Evolutionary conservation across 495 filamentous ascomycete genomes (phyloP), one percentile per base, ranked within the genome.

Genomic region (Friedmanniomyces simplex): DNA sequence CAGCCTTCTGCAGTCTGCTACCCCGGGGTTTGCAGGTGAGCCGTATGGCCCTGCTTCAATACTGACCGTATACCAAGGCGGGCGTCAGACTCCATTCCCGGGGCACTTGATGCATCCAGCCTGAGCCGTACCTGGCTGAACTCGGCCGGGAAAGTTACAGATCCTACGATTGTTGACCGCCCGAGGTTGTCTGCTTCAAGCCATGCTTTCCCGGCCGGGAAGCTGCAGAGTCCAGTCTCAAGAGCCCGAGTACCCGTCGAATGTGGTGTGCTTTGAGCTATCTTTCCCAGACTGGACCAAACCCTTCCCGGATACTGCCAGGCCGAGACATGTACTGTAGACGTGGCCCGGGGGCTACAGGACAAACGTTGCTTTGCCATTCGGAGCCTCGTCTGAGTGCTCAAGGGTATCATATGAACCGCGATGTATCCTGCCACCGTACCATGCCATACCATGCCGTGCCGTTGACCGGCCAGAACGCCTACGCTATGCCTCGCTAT

Each of bases 211-310:
- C 39, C 13, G 14, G 39, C 3, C 14, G 3, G 39, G 14, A 5
- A 13, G 13, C 14, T 43, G 39, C 39, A 43, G 39, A 6, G 39
- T 16, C 39, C 14, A 6, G 39, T 16, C 39, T 16, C n/a, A 43
- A 5, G 39, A 5, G 4, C 10, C 28, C 28, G 28, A 32, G 3
- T 10, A 10, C 3, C n/a, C n/a, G n/a, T n/a, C n/a, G n/a, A n/a
- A 32, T 32, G 39, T 6, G 18, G n/a, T 2, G 25, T 55, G 52
- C 52, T 55, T 55, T 55, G 52, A 55, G 52, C 52, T 55, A 47
- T 55, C 52, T 55, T 55, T 39, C 34, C 25, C 20, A n/a, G n/a
- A n/a, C n/a, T n/a, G 22, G 24, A 10, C 34, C 13, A 39, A 24
- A 18, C 14, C 20, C 5, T 16, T 43, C 41, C 20, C 41, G 41